Evolutionary conservation across 2,329 filamentous ascomycete genomes (phyloP), one percentile per base, ranked within the genome.

Genomic region (Fusarium coicis): DNA sequence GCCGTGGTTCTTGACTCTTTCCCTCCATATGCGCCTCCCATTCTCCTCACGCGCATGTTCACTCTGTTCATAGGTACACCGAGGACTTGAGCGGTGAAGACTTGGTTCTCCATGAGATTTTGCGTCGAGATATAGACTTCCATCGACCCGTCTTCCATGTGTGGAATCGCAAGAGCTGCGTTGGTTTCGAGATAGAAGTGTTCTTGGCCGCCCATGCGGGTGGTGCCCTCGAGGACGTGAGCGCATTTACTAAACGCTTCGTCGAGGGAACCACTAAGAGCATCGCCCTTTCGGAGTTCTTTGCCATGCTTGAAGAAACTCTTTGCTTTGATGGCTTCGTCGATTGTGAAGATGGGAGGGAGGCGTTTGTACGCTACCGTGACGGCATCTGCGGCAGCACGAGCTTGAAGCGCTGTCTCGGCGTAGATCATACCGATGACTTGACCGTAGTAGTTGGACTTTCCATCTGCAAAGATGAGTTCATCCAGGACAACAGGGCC

Each of bases 101-200:
- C 57, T 19, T 60, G 57, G n/a, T 60, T 60, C 47, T 60, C 57
- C 57, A 60, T 60, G 36, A 60, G 57, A n/a, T 60, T 60, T 1
- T 60, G 57, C 0, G 57, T 60, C 0, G 57, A 60, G 46, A 60
- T 60, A 36, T 54, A 54, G 10, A 60, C 57, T 10, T 60, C 57
- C 57, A 60, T 60, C 19, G 57, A 54, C 0, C 57, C 57, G 2
- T 60, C 57, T 42, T 60, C 57, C 36, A 55, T 42, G 15, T 60
- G 57, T 0, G 57, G 57, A 42, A 60, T 60, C 0, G 57, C 57
- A 12, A 60, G 46, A 0, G n/a, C 57, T 1, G 30, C 57, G n/a
- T 60, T 60, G 18, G 57, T 60, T 6, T 60, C 57, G 10, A 60
- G 57, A 8, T 60, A 60, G 28, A 60, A 60, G 28, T 60, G 57